These are phyloP conservation scores for Dendrobium huoshanense DNA, from an alignment of 106 monocot genomes.

Conservation along the genomic window DNA sequence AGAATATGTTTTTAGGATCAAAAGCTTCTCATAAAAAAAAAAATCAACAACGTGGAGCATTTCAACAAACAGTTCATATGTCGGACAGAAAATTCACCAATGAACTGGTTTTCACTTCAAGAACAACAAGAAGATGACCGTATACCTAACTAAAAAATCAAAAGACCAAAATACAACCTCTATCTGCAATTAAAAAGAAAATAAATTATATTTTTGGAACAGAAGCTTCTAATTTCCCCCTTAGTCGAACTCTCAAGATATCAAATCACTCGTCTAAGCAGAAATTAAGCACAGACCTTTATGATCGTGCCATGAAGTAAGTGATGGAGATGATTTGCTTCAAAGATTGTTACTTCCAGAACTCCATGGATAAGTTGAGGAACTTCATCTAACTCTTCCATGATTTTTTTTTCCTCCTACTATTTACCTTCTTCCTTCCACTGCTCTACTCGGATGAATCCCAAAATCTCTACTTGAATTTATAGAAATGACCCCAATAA, in stretches of 20 bases:
- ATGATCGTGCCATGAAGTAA: constrained; percentile 14
- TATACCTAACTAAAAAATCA: no score
- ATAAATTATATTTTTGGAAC: no score
- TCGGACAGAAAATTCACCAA: neutral
- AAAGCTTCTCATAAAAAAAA: no score
- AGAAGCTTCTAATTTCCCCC: no score
- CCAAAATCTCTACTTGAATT: neutral
- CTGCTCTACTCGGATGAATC: neutral
- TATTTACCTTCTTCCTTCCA: neutral
- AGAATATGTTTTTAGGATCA: no score
- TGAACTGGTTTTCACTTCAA: neutral
- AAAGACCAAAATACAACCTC: no score
- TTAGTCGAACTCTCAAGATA: no score
- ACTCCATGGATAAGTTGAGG: constrained; percentile 45
- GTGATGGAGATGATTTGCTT: constrained; percentile 44
- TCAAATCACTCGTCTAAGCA: neutral
- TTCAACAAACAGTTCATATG: neutral
- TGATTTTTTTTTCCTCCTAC: neutral
- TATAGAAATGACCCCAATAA: neutral
- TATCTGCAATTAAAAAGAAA: no score
- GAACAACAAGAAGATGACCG: no score
- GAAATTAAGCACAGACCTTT: constrained; percentile 19
- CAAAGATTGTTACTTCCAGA: constrained; percentile 34
- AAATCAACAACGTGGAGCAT: no score
- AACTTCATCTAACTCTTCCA: constrained; percentile 19